Conservation (phyloP, 169 alveolate species). For the Theileria parva region DNA sequence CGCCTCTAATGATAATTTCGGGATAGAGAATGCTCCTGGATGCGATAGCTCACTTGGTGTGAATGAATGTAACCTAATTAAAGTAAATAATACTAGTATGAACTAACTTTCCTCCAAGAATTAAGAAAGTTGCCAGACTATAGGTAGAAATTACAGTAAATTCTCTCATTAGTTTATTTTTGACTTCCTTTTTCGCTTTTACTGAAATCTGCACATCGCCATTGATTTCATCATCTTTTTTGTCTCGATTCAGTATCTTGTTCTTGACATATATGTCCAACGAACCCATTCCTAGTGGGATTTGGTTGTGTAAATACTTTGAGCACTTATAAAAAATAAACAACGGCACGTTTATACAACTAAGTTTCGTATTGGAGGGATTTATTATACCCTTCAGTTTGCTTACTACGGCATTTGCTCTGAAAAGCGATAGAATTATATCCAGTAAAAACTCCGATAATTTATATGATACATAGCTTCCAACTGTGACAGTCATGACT, state of each 20-base stretch:
- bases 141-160: slow-evolving; percentile 26
- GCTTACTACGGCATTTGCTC: background rate
- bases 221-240: background rate
- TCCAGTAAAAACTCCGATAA: slow-evolving; percentile 27
- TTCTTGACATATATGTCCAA: slow-evolving; percentile 2
- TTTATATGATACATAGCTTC: slow-evolving; percentile 48
- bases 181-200: background rate
- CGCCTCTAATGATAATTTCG: slow-evolving; percentile 42
- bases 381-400: slow-evolving; percentile 1
- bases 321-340: slow-evolving; percentile 5
- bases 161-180: slow-evolving; percentile 6
- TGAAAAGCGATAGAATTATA: slow-evolving; percentile 3
- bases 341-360: slow-evolving; percentile 5
- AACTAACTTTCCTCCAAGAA: slow-evolving; percentile 56
- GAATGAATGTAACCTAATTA: slow-evolving; percentile 52
- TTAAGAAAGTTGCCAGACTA: slow-evolving; percentile 33
- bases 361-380: slow-evolving; percentile 7
- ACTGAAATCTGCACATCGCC: background rate
- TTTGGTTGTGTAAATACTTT: slow-evolving; percentile 4
- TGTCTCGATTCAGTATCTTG: background rate
- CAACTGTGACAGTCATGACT: slow-evolving; percentile 50
- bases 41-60: slow-evolving; percentile 61
- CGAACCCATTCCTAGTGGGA: background rate
- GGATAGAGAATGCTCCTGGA: slow-evolving; percentile 66
- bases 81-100: background rate